phyloP scores from a whole-genome alignment of 116 monocot species.

The Phalaenopsis hybrid region DNA sequence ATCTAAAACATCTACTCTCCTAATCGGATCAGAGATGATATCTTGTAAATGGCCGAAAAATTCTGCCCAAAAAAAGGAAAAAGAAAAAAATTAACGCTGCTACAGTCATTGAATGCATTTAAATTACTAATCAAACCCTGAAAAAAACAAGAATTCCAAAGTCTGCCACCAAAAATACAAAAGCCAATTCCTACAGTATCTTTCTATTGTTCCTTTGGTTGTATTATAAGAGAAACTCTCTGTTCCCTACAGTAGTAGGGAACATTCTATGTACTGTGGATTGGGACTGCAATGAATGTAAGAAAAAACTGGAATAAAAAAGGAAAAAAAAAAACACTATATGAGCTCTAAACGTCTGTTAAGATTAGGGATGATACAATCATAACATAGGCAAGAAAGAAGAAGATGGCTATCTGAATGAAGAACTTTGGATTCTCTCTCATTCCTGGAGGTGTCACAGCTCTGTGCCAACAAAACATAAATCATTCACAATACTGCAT shows the following conservation, averaged over 20 bases:
- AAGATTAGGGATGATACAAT: conserved; percentile 79
- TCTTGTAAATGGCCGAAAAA: too few relatives aligned
- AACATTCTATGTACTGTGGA: background rate
- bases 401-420: conserved; percentile 71
- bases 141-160: background rate
- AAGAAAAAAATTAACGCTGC: too few relatives aligned
- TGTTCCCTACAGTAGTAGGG: background rate
- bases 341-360: conserved; percentile 55
- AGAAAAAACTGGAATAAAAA: conserved; percentile 1
- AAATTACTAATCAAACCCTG: too few relatives aligned
- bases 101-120: too few relatives aligned
- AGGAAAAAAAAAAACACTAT: background rate
- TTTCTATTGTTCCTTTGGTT: background rate
- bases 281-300: conserved; percentile 1
- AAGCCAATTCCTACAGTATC: background rate
- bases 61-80: too few relatives aligned
- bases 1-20: too few relatives aligned
- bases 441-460: conserved; percentile 65
- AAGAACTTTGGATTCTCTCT: conserved; percentile 92
- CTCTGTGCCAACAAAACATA: conserved; percentile 28
- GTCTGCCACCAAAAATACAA: background rate
- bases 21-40: too few relatives aligned
- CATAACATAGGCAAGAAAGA: conserved; percentile 76
- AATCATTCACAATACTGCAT: background rate
- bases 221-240: background rate